These are phyloP conservation scores for Delitschia confertaspora DNA, from an alignment of 495 filamentous ascomycete genomes.

Conservation along the genomic window DNA sequence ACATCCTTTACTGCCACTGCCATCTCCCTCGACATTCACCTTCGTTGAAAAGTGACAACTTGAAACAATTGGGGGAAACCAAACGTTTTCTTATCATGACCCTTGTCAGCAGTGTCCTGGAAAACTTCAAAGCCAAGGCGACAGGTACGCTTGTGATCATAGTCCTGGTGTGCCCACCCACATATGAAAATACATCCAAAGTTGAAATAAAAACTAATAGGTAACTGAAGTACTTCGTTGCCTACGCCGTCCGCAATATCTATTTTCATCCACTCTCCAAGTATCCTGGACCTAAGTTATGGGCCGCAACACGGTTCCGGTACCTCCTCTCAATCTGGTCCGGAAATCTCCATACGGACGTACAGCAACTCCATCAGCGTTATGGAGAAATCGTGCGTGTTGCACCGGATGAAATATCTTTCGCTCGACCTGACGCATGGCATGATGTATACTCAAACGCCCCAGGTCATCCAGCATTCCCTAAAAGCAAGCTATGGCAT, in stretches of 20 bases:
- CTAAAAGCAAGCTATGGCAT: constrained; percentile 32
- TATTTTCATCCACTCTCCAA: constrained; percentile 40
- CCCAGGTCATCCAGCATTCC: constrained; percentile 25
- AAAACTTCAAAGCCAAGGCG: too few relatives aligned
- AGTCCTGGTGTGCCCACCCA: too few relatives aligned
- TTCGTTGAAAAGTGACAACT: too few relatives aligned
- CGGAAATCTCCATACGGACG: constrained; percentile 17
- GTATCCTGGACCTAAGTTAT: constrained; percentile 19
- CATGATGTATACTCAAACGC: constrained; percentile 33
- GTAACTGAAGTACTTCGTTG: constrained; percentile 22
- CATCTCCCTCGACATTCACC: too few relatives aligned
- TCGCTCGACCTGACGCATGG: constrained; percentile 28
- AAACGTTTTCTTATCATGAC: too few relatives aligned
- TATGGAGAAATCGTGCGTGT: constrained; percentile 29
- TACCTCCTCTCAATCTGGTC: constrained; percentile 10
- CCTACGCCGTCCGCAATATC: constrained; percentile 35
- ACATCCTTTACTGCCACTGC: too few relatives aligned
- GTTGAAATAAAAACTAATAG: too few relatives aligned
- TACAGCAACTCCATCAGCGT: constrained; percentile 9
- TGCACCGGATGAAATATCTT: constrained; percentile 33
- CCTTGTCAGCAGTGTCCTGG: too few relatives aligned
- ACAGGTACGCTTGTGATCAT: too few relatives aligned
- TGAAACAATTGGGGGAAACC: too few relatives aligned
- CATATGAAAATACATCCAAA: too few relatives aligned
- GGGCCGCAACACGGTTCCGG: constrained; percentile 17